A percentile compares a stretch with the other conserved stretches of the same genome.
phyloP scores from a whole-genome alignment of 192 early-diverging fungal genomes.

The Backusella sp. region DNA sequence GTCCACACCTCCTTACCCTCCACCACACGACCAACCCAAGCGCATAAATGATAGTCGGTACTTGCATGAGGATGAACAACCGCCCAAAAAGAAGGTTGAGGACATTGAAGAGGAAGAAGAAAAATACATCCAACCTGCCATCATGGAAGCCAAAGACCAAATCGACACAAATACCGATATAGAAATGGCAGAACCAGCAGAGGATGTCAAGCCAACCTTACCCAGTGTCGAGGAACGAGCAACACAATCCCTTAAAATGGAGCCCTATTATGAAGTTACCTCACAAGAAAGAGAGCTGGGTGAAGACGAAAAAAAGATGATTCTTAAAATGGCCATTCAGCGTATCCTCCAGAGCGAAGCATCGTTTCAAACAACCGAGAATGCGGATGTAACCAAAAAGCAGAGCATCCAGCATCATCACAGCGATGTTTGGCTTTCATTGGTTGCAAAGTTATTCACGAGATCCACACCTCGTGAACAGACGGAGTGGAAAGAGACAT shows the following conservation, averaged over 20 bases:
- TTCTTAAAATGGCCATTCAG: conserved; percentile 30
- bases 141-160: neutral
- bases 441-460: conserved; percentile 23
- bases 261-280: conserved; percentile 36
- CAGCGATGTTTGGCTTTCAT: conserved; percentile 15
- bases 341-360: conserved; percentile 34
- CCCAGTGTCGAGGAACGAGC: conserved; percentile 34
- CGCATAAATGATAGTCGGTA: neutral
- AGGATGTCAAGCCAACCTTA: neutral
- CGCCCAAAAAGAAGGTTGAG: neutral
- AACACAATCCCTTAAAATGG: conserved; percentile 37
- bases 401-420: neutral
- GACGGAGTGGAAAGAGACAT: conserved; percentile 33
- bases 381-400: neutral
- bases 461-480: neutral
- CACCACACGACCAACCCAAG: conserved; percentile 13
- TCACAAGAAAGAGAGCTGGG: conserved; percentile 11
- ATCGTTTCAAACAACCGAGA: neutral
- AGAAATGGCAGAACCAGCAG: neutral
- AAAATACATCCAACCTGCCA: neutral
- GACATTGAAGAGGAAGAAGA: neutral
- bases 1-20: conserved; percentile 14
- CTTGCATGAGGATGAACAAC: neutral
- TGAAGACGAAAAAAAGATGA: conserved; percentile 11
- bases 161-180: too few species aligned